Evolutionary conservation across 2,329 filamentous ascomycete genomes (phyloP), one percentile per base, ranked within the genome.

Genomic region (Bimuria novae-zelandiae): DNA sequence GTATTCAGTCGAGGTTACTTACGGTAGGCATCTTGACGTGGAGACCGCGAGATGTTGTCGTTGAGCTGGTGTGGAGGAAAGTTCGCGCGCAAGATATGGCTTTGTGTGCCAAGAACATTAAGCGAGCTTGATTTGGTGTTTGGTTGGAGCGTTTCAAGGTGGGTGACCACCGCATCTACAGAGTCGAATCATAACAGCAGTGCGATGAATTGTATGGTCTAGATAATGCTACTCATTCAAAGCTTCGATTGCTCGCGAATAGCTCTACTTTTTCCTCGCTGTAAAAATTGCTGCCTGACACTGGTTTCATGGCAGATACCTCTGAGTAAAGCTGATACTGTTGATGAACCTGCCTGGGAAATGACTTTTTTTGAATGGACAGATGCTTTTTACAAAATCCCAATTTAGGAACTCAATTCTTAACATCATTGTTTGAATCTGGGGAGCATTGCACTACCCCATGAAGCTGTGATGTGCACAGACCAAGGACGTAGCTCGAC

Each of bases 11-110:
- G 65, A 56, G 68, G 55, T 52, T 52, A 77, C 76, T 77, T 78
- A 79, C 77, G 74, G 74, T 74, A 76, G 77, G 75, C 77, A 79
- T 79, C 57, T 69, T 73, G 71, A 67, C 55, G 62, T 55, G 63
- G 60, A 51, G 51, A 55, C 44, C 58, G 57, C 45, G 51, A 59
- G 54, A 62, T 52, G 63, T 65, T 62, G 63, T 65, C 60, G 58
- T 62, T 61, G 56, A n/a, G 56, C 59, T 64, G 58, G 36, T 55
- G 32, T 19, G 10, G 32, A 30, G 51, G 49, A 60, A 65, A 65
- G 65, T 67, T 65, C 49, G 61, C 14, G 30, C 19, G 29, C 32
- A 49, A 57, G 43, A 36, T 37, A 36, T 36, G 27, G 30, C 49
- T 47, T 50, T 57, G 60, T 49, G 22, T 42, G 63, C 58, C 54